Evolutionary conservation across 2,329 filamentous ascomycete species (phyloP).

Genomic region (Eurotiales sp.): DNA sequence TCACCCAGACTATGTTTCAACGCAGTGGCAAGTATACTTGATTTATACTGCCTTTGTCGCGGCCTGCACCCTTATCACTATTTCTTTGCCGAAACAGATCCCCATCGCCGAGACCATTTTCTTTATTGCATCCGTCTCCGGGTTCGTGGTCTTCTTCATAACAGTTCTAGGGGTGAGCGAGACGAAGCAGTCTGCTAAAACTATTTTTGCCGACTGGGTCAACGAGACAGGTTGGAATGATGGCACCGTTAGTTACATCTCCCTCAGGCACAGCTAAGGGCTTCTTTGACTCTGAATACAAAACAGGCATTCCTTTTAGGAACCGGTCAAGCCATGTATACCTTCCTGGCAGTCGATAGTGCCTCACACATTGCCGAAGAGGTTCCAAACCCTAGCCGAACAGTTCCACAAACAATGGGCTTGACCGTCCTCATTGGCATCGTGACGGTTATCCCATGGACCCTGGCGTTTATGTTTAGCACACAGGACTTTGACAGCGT

Average conservation of each 20-base stretch:
- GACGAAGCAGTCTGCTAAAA: slow-evolving; percentile 16
- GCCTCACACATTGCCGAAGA: slow-evolving; percentile 21
- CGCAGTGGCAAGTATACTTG: slow-evolving; percentile 23
- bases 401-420: neutral
- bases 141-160: slow-evolving; percentile 25
- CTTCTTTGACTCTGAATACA: too few species aligned
- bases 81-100: slow-evolving; percentile 15
- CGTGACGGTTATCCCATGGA: slow-evolving; percentile 25
- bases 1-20: slow-evolving; percentile 16
- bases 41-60: slow-evolving; percentile 19
- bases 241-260: slow-evolving; percentile 10
- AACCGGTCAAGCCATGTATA: slow-evolving; percentile 20
- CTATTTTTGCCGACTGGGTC: slow-evolving; percentile 17
- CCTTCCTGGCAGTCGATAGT: slow-evolving; percentile 17
- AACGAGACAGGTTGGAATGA: slow-evolving; percentile 26
- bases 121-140: slow-evolving; percentile 18
- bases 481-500: slow-evolving; percentile 23
- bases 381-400: neutral
- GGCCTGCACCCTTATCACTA: slow-evolving; percentile 15
- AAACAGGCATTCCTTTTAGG: slow-evolving; percentile 15
- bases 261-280: too few species aligned
- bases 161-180: slow-evolving; percentile 22
- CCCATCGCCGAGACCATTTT: slow-evolving; percentile 17
- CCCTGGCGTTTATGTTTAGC: slow-evolving; percentile 22
- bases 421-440: slow-evolving; percentile 26